Base-by-base conservation (phyloP, 768 basidiomycete species). In the Phylloporus scabripes region DNA sequence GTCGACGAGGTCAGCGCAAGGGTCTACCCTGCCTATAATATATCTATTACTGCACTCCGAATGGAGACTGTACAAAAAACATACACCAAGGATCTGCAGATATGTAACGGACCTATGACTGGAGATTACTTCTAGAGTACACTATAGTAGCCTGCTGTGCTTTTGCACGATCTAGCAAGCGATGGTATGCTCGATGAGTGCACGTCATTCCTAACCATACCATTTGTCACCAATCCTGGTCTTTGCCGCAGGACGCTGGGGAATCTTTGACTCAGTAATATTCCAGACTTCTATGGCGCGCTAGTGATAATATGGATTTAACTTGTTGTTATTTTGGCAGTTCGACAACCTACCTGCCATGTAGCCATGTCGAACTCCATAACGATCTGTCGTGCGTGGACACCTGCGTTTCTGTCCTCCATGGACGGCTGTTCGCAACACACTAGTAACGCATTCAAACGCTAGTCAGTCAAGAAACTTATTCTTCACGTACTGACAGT, bases 361-460 rank as follows among this genome's bases (percentile, higher is more conserved):
- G 85, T 84, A 4, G 81, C 78, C 81, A 88, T 84, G 56, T 95
- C 93, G 58, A 97, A 83, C 65, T 97, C 93, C 54, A 96, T 74
- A 0, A 99, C 87, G 54, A 92, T 79, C 64, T 99, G 95, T 39
- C 81, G 79, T 60, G 87, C 92, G 53, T 75, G 74, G 32, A 88
- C 70, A 1, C 85, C 83, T 0, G 74, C 71, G 1, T 67, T 69
- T 52, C 83, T 83, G 54, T 90, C 85, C 18, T 82, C 75, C 46
- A 80, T 72, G 14, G 70, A 75, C 0, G 88, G 85, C 21, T 77
- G 71, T 52, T 84, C 79, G 59, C 87, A 85, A 10, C 76, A 60
- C 65, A 73, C 88, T 91, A 53, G 9, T 33, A 34, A 46, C 4
- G 7, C 0, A 24, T 23, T 53, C 17, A 45, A 20, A 45, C 7